These are phyloP conservation scores for Pythium scleroteichum DNA, from an alignment of 352 stramenopile genomes.

Conservation along the genomic window DNA sequence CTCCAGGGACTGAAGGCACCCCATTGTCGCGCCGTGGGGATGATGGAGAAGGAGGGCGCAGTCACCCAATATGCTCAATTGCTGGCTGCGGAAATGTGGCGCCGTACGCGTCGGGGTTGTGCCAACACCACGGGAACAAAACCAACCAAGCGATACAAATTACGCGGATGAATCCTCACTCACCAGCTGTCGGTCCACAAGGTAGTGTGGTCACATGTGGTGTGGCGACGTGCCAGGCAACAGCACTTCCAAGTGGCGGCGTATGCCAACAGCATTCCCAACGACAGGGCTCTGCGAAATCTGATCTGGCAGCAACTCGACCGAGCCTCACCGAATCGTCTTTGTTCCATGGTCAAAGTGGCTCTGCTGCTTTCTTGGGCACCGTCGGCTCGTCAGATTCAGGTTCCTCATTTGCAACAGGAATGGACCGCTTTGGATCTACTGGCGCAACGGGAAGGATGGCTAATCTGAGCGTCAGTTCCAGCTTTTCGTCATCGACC, in stretches of 20 bases:
- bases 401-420: constrained; percentile 1
- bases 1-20: neutral
- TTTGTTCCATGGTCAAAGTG: constrained; percentile 3
- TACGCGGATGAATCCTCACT: constrained; percentile 15
- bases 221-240: constrained; percentile 6
- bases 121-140: constrained; percentile 51
- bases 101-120: constrained; percentile 49
- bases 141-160: constrained; percentile 37
- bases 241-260: constrained; percentile 3
- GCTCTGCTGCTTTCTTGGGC: constrained; percentile 5
- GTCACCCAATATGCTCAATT: constrained; percentile 24
- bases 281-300: constrained; percentile 8
- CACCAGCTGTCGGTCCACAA: neutral
- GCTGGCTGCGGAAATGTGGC: constrained; percentile 43
- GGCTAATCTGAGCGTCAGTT: constrained; percentile 20
- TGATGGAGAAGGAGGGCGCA: constrained; percentile 15
- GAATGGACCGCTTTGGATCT: constrained; percentile 18
- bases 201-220: constrained; percentile 7
- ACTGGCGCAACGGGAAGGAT: constrained; percentile 21
- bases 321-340: constrained; percentile 8
- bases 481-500: constrained; percentile 6
- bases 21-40: neutral
- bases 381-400: neutral
- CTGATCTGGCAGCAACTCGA: constrained; percentile 1
- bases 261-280: constrained; percentile 26